Evolutionary conservation across 495 filamentous ascomycete genomes (phyloP).

Genomic region (Penicillium argentinense): DNA sequence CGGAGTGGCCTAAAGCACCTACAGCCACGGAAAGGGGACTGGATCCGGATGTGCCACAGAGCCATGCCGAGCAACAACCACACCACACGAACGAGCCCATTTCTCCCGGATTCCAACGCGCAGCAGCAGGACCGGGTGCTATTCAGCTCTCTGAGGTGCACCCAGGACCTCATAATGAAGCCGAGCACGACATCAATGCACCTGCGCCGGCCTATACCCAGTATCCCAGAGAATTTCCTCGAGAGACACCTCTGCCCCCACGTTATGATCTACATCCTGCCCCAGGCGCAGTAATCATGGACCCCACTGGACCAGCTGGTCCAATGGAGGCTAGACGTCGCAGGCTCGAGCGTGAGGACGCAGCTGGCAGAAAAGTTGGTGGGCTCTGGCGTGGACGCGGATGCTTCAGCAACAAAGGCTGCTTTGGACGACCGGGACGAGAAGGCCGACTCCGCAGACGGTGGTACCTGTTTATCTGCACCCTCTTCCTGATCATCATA

Average conservation of each 20-base stretch:
- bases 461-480: slow-evolving; percentile 55
- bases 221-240: slow-evolving; percentile 7
- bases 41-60: neutral
- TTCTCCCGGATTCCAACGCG: slow-evolving; percentile 42
- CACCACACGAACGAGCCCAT: slow-evolving; percentile 32
- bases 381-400: slow-evolving; percentile 61
- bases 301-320: slow-evolving; percentile 33
- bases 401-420: slow-evolving; percentile 57
- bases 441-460: slow-evolving; percentile 65
- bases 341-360: slow-evolving; percentile 64
- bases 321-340: slow-evolving; percentile 54
- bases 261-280: slow-evolving; percentile 24
- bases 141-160: slow-evolving; percentile 48
- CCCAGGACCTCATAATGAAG: neutral
- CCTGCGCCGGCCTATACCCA: slow-evolving; percentile 37
- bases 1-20: slow-evolving; percentile 11
- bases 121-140: slow-evolving; percentile 39
- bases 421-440: slow-evolving; percentile 59
- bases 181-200: slow-evolving; percentile 12
- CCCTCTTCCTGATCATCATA: slow-evolving; percentile 56
- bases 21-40: slow-evolving; percentile 3
- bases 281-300: slow-evolving; percentile 21
- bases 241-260: slow-evolving; percentile 23
- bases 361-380: slow-evolving; percentile 51
- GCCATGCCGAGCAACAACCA: neutral